Evolutionary conservation across 768 basidiomycete genomes (phyloP).

Genomic region (Postia placenta): DNA sequence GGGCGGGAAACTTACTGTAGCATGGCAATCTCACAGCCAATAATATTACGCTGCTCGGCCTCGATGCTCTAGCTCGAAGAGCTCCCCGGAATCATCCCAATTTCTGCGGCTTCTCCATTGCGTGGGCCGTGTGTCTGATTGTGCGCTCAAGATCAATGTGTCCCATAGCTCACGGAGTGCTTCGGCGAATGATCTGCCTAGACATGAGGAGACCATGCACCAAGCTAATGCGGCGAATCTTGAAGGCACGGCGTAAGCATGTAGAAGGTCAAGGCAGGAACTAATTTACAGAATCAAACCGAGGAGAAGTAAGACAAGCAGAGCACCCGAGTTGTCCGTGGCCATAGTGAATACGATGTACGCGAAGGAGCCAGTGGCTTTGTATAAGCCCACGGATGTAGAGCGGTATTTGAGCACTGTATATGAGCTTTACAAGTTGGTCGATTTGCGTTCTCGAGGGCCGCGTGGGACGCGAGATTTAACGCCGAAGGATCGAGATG

Average conservation of each 20-base stretch:
- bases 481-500: no score
- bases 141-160: slow-evolving; percentile 35
- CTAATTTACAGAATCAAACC: slow-evolving; percentile 42
- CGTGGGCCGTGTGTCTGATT: slow-evolving; percentile 17
- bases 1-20: no score
- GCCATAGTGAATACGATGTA: slow-evolving; percentile 1
- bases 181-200: slow-evolving; percentile 45
- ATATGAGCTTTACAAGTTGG: no score
- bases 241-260: slow-evolving; percentile 4
- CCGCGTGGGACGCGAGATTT: no score
- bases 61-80: slow-evolving; percentile 57
- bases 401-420: no score
- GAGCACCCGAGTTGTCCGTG: no score
- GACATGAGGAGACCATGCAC: slow-evolving; percentile 65
- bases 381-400: no score
- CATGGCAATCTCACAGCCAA: no score
- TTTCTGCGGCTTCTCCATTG: slow-evolving; percentile 29
- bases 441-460: no score
- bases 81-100: slow-evolving; percentile 39
- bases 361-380: no score
- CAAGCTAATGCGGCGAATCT: slow-evolving; percentile 50
- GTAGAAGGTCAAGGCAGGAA: slow-evolving; percentile 5
- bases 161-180: slow-evolving; percentile 45
- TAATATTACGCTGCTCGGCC: slow-evolving; percentile 14
- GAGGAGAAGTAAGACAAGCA: slow-evolving; percentile 39